A percentile compares a stretch with the other conserved stretches of the same genome.
phyloP scores from a whole-genome alignment of 2,329 filamentous ascomycete species.

The Aspergillus caelatus region DNA sequence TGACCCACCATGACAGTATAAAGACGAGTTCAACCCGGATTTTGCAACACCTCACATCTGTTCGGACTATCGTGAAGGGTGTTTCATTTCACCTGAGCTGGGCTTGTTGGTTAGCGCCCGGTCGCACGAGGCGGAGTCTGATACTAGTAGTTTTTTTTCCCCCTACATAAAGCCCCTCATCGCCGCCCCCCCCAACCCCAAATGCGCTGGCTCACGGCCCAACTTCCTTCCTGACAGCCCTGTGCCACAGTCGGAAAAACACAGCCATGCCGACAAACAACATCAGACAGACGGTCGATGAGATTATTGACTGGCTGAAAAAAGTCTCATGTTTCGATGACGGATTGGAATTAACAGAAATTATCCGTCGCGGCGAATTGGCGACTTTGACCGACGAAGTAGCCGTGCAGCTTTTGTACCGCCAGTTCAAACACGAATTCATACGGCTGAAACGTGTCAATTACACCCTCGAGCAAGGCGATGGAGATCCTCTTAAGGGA shows the following conservation, averaged over 20 bases:
- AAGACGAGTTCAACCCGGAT: accelerated
- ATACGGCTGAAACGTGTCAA: neutral
- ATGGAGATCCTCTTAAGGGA: neutral
- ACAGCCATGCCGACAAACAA: neutral
- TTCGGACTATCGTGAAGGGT: neutral
- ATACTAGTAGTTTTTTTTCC: neutral
- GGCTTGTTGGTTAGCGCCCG: neutral
- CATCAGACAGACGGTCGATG: neutral
- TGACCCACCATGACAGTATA: neutral
- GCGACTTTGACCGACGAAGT: neutral
- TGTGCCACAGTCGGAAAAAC: neutral
- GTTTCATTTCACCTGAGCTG: neutral
- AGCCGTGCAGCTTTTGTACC: neutral
- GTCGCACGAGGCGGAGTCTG: neutral
- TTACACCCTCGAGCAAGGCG: neutral
- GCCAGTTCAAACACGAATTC: neutral
- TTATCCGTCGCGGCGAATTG: neutral
- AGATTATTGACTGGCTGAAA: neutral
- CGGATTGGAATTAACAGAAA: neutral
- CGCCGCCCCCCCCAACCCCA: neutral
- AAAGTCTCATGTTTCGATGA: neutral
- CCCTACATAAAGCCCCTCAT: slow-evolving; percentile 1
- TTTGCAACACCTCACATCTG: neutral
- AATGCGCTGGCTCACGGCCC: neutral
- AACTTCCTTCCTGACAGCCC: neutral